A percentile compares a stretch with the other conserved stretches of the same genome.
Evolutionary conservation across 352 stramenopile species (phyloP).

Genomic region (Phytophthora pluvialis): DNA sequence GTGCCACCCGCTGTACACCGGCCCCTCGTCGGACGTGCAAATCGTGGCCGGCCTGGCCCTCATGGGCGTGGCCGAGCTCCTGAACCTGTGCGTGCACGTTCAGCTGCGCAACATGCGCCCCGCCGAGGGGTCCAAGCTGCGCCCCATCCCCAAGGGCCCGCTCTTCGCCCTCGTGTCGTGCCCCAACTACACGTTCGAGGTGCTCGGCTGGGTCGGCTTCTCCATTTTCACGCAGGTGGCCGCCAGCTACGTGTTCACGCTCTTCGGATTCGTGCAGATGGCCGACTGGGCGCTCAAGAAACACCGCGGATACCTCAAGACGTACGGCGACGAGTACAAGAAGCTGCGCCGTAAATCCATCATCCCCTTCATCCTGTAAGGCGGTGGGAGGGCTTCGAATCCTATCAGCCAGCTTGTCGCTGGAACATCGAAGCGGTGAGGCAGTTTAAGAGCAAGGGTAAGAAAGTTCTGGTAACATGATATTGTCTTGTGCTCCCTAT

Average conservation of each 20-base stretch:
- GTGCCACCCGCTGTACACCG: constrained; percentile 75
- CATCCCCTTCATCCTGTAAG: constrained; percentile 85
- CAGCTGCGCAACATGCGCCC: constrained; percentile 84
- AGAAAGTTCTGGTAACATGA: no score
- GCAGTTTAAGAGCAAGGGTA: no score
- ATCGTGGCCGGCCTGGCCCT: constrained; percentile 62
- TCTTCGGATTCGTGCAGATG: constrained; percentile 90
- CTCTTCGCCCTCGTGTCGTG: constrained; percentile 89
- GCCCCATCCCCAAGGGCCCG: constrained; percentile 69
- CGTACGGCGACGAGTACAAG: constrained; percentile 88
- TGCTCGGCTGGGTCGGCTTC: constrained; percentile 90
- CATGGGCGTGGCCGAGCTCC: constrained; percentile 76
- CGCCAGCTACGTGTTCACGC: constrained; percentile 86
- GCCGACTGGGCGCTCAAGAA: constrained; percentile 91
- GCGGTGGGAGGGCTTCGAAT: no score
- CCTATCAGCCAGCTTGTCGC: no score
- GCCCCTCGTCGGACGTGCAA: constrained; percentile 56
- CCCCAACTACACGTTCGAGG: constrained; percentile 93
- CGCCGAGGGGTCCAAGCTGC: constrained; percentile 74
- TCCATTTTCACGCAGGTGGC: constrained; percentile 86
- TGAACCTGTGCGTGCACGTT: constrained; percentile 88
- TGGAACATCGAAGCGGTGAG: no score
- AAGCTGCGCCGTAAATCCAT: constrained; percentile 88
- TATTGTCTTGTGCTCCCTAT: no score
- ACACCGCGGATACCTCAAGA: constrained; percentile 89